Evolutionary conservation across 352 stramenopile species (phyloP), one percentile per base, ranked within the genome.

Genomic region (Phytophthora hybrid): DNA sequence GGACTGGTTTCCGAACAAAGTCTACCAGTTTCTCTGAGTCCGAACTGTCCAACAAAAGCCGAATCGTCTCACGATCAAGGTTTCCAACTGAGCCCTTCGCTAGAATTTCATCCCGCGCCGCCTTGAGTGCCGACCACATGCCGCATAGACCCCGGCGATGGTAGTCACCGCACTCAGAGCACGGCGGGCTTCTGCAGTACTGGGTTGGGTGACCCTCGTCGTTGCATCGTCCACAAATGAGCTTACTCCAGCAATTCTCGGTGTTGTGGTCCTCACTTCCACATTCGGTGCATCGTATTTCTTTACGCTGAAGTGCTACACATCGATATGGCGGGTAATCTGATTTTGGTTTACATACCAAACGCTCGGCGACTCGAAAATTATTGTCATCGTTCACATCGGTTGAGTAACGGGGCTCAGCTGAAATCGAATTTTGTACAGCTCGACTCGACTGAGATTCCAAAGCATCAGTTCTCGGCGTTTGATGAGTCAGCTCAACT

Each of bases 1-100:
- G 59, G 44, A 73, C 53, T 49, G 54, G 60, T 23, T 57, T 23
- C 59, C 66, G 7, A 18, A 58, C 52, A 26, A 58, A 23, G 66
- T 68, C 67, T 64, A 63, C 67, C 59, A 37, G 19, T 34, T 18
- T 23, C 21, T 19, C 18, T 1, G 21, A 16, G 18, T 64, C 46
- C 0, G 41, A 19, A 1, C 21, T 23, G 7, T 37, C 14, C 16
- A n/a, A 1, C 21, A 65, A 8, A 1, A 19, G 41, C 13, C 54
- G 26, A n/a, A 57, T 9, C 18, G 46, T 47, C 8, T 47, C 53
- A 18, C 2, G 26, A 29, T 29, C 26, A 2, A 29, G 26, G 26
- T 29, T 2, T 29, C 26, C 26, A 29, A 29, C 26, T 29, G 26
- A 29, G 2, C 26, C 26, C 26, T 5, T 5, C 26, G 2, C 26